Evolutionary conservation across 129 eudicot species (phyloP).

Genomic region (Sambucus nigra): DNA sequence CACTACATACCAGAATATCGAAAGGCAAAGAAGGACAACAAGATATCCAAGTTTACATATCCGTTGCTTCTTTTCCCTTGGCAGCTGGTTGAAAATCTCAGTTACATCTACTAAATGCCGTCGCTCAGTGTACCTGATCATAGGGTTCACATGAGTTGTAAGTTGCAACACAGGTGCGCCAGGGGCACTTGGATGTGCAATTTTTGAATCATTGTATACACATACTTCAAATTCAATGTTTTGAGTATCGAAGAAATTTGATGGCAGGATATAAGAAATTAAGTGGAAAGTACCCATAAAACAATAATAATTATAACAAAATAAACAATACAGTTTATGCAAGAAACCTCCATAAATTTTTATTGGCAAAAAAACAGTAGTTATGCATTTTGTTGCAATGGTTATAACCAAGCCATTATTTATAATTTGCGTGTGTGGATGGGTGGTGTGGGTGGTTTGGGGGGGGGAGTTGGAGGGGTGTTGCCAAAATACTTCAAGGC

Average conservation of each 20-base stretch:
- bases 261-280: neutral
- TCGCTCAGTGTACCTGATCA: slow-evolving; percentile 40
- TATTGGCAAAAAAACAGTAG: too few species aligned
- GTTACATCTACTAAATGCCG: slow-evolving; percentile 70
- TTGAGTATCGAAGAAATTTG: neutral
- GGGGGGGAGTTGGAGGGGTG: too few species aligned
- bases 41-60: slow-evolving; percentile 53
- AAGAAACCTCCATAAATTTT: too few species aligned
- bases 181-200: neutral
- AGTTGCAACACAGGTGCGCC: too few species aligned
- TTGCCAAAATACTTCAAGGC: too few species aligned
- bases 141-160: neutral
- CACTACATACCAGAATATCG: slow-evolving; percentile 59
- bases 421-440: too few species aligned
- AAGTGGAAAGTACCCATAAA: neutral
- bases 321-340: too few species aligned
- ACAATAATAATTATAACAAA: too few species aligned
- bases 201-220: neutral
- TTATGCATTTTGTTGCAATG: too few species aligned
- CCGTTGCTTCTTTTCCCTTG: slow-evolving; percentile 55
- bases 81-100: slow-evolving; percentile 56
- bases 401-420: too few species aligned
- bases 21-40: slow-evolving; percentile 33
- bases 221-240: slow-evolving; percentile 4
- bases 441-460: too few species aligned